phyloP scores from a whole-genome alignment of 2,329 filamentous ascomycete genomes.

The Scleromitrula shiraiana region DNA sequence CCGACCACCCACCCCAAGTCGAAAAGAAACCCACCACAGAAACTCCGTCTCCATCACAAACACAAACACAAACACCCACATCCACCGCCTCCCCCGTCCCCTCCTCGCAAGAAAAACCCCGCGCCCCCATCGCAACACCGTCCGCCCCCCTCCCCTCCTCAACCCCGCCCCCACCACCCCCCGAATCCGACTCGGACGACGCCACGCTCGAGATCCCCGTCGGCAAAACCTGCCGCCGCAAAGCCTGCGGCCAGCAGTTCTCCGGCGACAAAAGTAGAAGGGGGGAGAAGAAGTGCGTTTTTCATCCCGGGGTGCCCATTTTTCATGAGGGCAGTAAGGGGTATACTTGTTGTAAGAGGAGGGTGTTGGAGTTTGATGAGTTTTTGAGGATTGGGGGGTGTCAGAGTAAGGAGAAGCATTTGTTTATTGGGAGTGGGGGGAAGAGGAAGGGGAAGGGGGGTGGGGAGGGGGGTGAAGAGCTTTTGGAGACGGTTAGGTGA shows the following conservation, averaged over 20 bases:
- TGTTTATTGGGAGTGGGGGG: slow-evolving; percentile 76
- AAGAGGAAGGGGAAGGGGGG: slow-evolving; percentile 58
- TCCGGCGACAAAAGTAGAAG: slow-evolving; percentile 48
- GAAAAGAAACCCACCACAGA: slow-evolving; percentile 46
- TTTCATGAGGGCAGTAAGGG: slow-evolving; percentile 99
- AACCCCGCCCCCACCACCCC: slow-evolving; percentile 49
- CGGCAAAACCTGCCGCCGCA: slow-evolving; percentile 69
- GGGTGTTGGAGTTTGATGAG: slow-evolving; percentile 93
- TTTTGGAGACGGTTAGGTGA: slow-evolving; percentile 69
- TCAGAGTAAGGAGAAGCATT: slow-evolving; percentile 69
- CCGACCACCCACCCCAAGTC: slow-evolving; percentile 58
- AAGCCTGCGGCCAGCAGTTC: slow-evolving; percentile 63
- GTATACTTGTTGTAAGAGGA: slow-evolving; percentile 91
- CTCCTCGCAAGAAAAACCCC: slow-evolving; percentile 3
- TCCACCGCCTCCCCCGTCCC: slow-evolving; percentile 30
- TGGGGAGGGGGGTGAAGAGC: slow-evolving; percentile 55
- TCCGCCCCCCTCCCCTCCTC: slow-evolving; percentile 36
- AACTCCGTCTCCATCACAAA: slow-evolving; percentile 27
- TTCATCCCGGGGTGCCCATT: slow-evolving; percentile 84
- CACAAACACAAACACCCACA: slow-evolving; percentile 45
- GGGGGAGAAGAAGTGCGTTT: slow-evolving; percentile 69
- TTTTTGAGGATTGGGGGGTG: slow-evolving; percentile 96
- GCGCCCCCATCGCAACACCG: slow-evolving; percentile 35
- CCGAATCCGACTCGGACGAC: slow-evolving; percentile 85
- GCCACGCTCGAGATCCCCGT: slow-evolving; percentile 63